phyloP scores from a whole-genome alignment of 164 flowering plant genomes.

The Malania oleifera region DNA sequence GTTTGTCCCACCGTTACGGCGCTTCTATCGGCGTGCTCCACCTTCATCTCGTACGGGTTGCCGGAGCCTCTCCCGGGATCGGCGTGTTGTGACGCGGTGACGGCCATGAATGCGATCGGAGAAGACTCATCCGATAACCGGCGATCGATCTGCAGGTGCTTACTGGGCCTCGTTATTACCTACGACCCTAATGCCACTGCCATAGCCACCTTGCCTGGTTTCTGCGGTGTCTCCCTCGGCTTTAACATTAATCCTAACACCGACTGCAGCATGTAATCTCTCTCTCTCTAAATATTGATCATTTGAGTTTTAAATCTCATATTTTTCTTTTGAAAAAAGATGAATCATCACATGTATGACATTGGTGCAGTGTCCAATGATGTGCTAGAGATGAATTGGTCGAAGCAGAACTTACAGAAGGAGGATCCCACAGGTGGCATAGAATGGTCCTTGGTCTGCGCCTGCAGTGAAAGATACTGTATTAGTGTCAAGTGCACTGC shows the following conservation, averaged over 20 bases:
- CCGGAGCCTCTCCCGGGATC: slow-evolving; percentile 56
- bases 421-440: too few species aligned
- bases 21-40: slow-evolving; percentile 43
- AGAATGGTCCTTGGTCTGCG: too few species aligned
- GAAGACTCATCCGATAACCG: slow-evolving; percentile 25
- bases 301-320: too few species aligned
- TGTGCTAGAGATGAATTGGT: too few species aligned
- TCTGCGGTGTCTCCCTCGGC: slow-evolving; percentile 62
- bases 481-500: too few species aligned
- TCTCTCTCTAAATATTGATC: too few species aligned
- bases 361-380: too few species aligned
- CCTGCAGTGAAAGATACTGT: too few species aligned
- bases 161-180: slow-evolving; percentile 34
- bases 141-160: slow-evolving; percentile 36
- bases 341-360: too few species aligned
- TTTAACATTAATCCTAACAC: slow-evolving; percentile 52
- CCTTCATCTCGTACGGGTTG: slow-evolving; percentile 39
- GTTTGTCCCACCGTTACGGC: slow-evolving; percentile 31
- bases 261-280: slow-evolving; percentile 42
- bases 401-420: too few species aligned
- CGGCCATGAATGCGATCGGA: slow-evolving; percentile 23
- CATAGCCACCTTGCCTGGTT: slow-evolving; percentile 53
- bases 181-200: slow-evolving; percentile 45
- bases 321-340: too few species aligned
- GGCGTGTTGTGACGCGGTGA: slow-evolving; percentile 52